Conservation (phyloP, 2,329 filamentous ascomycete genomes). For the Neoscytalidium dimidiatum region DNA sequence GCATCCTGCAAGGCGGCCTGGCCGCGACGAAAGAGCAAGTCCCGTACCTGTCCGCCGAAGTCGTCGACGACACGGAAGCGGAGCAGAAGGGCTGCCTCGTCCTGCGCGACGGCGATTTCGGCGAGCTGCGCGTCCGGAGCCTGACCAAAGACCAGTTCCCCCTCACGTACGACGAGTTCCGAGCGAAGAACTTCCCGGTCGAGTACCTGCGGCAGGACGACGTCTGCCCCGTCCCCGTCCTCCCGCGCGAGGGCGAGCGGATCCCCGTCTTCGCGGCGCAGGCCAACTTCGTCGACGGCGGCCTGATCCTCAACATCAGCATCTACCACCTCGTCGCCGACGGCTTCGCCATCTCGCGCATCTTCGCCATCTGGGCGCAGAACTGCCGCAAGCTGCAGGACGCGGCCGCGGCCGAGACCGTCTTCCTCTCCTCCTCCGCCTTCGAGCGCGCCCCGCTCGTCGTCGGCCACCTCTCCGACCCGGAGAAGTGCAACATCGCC, state of each 20-base stretch:
- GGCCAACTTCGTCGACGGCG: constrained; percentile 38
- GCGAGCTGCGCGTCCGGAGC: background rate
- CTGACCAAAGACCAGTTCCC: background rate
- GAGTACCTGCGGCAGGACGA: background rate
- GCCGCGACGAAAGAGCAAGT: background rate
- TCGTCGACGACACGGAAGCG: background rate
- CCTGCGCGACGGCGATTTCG: background rate
- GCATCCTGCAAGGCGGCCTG: background rate
- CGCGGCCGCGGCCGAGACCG: background rate
- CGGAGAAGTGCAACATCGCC: background rate
- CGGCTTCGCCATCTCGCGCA: constrained; percentile 22
- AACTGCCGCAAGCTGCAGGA: background rate
- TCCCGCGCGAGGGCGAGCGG: background rate
- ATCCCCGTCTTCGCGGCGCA: constrained; percentile 34
- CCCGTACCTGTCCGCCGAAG: background rate
- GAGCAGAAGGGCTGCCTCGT: background rate
- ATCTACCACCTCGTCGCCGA: constrained; percentile 36
- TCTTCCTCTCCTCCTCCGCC: constrained; percentile 6
- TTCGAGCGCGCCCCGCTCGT: constrained; percentile 8
- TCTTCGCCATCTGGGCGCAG: constrained; percentile 21
- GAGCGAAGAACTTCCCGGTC: constrained; percentile 1
- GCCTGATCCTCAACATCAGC: constrained; percentile 37
- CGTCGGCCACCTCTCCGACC: background rate
- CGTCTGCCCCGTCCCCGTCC: background rate
- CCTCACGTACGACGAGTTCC: constrained; percentile 4